These are phyloP conservation scores for Aureobasidium sp. DNA, from an alignment of 2,329 filamentous ascomycete genomes.

Conservation along the genomic window DNA sequence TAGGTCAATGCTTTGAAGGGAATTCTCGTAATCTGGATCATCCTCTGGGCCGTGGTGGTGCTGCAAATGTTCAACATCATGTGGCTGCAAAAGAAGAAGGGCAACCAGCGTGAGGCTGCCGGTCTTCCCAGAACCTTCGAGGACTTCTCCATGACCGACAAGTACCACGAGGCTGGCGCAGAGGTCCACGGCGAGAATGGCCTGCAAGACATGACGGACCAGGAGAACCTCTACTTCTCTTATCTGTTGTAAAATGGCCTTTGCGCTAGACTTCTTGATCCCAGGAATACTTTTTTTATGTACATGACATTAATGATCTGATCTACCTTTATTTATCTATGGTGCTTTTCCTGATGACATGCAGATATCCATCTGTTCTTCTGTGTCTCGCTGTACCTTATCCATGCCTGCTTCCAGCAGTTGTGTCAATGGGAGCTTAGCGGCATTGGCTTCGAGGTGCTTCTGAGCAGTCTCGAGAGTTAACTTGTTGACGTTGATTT, in stretches of 20 bases:
- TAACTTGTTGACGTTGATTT: constrained; percentile 55
- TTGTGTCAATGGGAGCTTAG: constrained; percentile 45
- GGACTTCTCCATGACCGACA: constrained; percentile 13
- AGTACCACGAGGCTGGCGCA: constrained; percentile 16
- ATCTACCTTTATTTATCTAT: neutral
- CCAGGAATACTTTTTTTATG: too few relatives aligned
- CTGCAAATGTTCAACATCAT: constrained; percentile 4
- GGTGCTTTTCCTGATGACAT: constrained; percentile 32
- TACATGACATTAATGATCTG: too few relatives aligned
- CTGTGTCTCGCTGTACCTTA: constrained; percentile 49
- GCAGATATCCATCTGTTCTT: constrained; percentile 50
- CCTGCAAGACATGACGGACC: constrained; percentile 18
- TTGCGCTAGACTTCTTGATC: too few relatives aligned
- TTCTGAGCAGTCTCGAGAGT: constrained; percentile 44
- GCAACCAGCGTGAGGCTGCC: constrained; percentile 16
- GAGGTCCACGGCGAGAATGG: constrained; percentile 13
- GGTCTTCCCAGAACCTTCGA: constrained; percentile 7
- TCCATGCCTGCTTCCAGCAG: constrained; percentile 49
- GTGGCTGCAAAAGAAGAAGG: constrained; percentile 16
- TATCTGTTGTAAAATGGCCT: constrained; percentile 19
- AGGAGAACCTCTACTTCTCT: constrained; percentile 18
- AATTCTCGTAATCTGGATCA: constrained; percentile 15
- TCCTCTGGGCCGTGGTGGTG: constrained; percentile 11
- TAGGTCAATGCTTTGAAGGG: constrained; percentile 17
- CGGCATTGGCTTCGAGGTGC: constrained; percentile 43